Conservation (phyloP, 164 flowering plant species). For the Liquidambar formosana region DNA sequence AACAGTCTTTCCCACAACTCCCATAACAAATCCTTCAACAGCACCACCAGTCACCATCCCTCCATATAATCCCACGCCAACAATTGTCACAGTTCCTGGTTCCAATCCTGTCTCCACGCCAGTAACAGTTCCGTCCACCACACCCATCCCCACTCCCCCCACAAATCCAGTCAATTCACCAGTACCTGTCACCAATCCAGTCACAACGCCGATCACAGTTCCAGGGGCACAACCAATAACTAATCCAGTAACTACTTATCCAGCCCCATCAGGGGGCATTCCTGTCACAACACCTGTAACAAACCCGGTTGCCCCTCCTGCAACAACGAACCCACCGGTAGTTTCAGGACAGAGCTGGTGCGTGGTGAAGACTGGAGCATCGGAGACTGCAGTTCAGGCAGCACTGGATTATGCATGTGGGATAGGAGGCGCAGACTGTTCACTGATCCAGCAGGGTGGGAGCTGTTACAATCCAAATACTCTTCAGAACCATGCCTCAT, state of each 20-base stretch:
- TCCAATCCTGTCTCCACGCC: slow-evolving; percentile 37
- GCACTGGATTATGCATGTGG: slow-evolving; percentile 98
- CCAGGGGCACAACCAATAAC: slow-evolving; percentile 48
- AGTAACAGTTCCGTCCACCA: slow-evolving; percentile 29
- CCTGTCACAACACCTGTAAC: slow-evolving; percentile 41
- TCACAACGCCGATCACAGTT: slow-evolving; percentile 31
- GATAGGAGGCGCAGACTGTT: slow-evolving; percentile 79
- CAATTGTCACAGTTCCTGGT: slow-evolving; percentile 49
- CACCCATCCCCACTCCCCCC: slow-evolving; percentile 20
- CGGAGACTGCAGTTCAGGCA: slow-evolving; percentile 55
- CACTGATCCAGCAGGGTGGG: slow-evolving; percentile 68
- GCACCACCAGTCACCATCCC: slow-evolving; percentile 30
- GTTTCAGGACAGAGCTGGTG: slow-evolving; percentile 87
- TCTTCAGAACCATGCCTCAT: slow-evolving; percentile 82
- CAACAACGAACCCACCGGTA: slow-evolving; percentile 41
- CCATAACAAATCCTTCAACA: slow-evolving; percentile 26
- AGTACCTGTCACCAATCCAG: slow-evolving; percentile 34
- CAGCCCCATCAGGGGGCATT: slow-evolving; percentile 29
- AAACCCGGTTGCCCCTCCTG: slow-evolving; percentile 43
- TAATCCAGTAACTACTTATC: slow-evolving; percentile 53
- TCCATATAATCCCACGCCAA: slow-evolving; percentile 29
- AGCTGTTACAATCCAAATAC: slow-evolving; percentile 77
- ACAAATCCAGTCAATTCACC: slow-evolving; percentile 25
- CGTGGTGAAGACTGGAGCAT: slow-evolving; percentile 64
- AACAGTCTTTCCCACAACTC: slow-evolving; percentile 17